phyloP scores from a whole-genome alignment of 352 stramenopile genomes.

The Phytophthora podocarpi region DNA sequence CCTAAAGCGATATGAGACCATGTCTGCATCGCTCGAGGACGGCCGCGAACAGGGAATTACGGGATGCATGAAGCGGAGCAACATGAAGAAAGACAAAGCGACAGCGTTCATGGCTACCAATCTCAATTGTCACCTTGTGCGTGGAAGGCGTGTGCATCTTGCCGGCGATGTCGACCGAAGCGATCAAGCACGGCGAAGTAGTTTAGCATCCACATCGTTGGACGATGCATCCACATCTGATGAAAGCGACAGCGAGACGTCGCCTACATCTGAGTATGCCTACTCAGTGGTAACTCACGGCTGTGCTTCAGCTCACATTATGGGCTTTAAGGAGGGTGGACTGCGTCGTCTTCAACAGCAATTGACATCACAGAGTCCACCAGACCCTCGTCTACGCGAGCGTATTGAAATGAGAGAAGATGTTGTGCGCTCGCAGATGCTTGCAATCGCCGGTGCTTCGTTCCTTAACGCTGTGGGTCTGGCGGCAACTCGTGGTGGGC shows the following conservation, averaged over 20 bases:
- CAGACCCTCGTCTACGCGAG: constrained; percentile 57
- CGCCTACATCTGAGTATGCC: constrained; percentile 48
- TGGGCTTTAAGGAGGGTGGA: constrained; percentile 88
- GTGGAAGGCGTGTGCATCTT: constrained; percentile 60
- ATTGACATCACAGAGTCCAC: constrained; percentile 44
- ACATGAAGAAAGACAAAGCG: constrained; percentile 86
- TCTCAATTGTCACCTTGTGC: constrained; percentile 82
- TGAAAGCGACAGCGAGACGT: constrained; percentile 44
- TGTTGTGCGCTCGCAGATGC: constrained; percentile 76
- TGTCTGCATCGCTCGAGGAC: constrained; percentile 72
- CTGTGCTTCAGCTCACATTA: constrained; percentile 74
- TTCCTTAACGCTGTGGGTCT: constrained; percentile 78
- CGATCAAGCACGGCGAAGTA: constrained; percentile 27
- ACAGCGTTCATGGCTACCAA: constrained; percentile 89
- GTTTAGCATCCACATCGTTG: constrained; percentile 36
- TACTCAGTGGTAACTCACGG: constrained; percentile 83
- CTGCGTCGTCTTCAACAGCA: constrained; percentile 63
- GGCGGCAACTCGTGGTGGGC: constrained; percentile 56
- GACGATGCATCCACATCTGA: constrained; percentile 40
- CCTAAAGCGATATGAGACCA: constrained; percentile 71
- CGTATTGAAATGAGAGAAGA: constrained; percentile 83
- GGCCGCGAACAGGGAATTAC: constrained; percentile 85
- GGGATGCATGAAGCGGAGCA: constrained; percentile 82
- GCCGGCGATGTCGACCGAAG: constrained; percentile 38
- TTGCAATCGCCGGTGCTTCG: constrained; percentile 71